Percentiles rank a stretch among this genome's conserved stretches.
Conservation (phyloP, 1,284 basidiomycete genomes). For the Ganoderma lucidum region DNA sequence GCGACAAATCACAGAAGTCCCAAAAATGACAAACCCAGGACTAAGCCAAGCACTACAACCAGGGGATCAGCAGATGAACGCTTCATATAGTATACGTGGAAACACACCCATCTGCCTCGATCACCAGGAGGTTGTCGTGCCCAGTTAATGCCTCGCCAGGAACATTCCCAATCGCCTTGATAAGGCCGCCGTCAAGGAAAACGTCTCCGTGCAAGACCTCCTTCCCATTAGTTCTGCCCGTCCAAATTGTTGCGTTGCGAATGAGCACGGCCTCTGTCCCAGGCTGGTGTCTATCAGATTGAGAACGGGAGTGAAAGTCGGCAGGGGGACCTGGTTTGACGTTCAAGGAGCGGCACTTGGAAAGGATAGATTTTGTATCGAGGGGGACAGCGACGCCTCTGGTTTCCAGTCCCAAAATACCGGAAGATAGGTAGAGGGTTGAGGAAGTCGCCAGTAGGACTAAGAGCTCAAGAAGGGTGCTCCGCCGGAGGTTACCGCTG, state of each 20-base stretch:
- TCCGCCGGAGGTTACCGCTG: neutral
- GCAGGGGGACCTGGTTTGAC: slow-evolving; percentile 47
- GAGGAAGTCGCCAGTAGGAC: slow-evolving; percentile 12
- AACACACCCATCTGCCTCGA: slow-evolving; percentile 40
- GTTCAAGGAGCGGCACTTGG: slow-evolving; percentile 39
- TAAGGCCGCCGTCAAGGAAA: slow-evolving; percentile 47
- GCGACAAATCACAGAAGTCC: neutral
- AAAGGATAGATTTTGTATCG: slow-evolving; percentile 34
- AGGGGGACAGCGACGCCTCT: slow-evolving; percentile 24
- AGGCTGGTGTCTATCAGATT: slow-evolving; percentile 59
- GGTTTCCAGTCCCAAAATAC: neutral
- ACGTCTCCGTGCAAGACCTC: slow-evolving; percentile 47
- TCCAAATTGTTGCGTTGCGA: slow-evolving; percentile 72
- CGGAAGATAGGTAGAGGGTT: neutral
- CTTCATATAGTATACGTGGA: neutral
- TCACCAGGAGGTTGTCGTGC: slow-evolving; percentile 31
- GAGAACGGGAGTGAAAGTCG: slow-evolving; percentile 49
- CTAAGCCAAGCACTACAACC: slow-evolving; percentile 43
- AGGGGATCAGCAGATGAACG: neutral
- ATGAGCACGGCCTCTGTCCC: slow-evolving; percentile 59
- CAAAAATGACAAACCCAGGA: slow-evolving; percentile 42
- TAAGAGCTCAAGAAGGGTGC: slow-evolving; percentile 5
- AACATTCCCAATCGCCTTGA: slow-evolving; percentile 42
- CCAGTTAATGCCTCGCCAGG: slow-evolving; percentile 16
- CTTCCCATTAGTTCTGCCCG: slow-evolving; percentile 44